Percentiles rank a stretch among this genome's conserved stretches.
Conservation (phyloP, 1,284 basidiomycete genomes). For the Ceratobasidium sp. region DNA sequence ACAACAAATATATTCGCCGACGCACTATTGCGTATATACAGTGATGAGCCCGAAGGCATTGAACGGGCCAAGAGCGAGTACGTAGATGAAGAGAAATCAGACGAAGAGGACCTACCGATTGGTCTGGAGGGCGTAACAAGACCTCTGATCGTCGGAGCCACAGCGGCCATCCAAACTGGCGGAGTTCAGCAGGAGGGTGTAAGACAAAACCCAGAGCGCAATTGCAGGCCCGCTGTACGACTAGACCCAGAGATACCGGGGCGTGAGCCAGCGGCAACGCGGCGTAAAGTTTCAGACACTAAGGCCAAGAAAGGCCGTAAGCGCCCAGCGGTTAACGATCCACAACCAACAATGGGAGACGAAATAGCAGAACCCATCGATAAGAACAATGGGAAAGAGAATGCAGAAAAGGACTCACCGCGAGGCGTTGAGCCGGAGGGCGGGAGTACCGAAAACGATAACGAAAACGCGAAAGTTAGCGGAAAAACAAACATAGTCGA, state of each 20-base stretch:
- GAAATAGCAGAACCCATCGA: neutral
- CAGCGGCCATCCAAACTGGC: neutral
- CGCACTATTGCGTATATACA: constrained; percentile 37
- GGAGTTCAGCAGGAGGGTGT: constrained; percentile 25
- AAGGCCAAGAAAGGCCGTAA: neutral
- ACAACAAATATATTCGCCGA: constrained; percentile 46
- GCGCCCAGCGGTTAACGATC: neutral
- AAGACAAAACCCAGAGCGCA: neutral
- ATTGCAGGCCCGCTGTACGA: neutral
- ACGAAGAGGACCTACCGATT: neutral
- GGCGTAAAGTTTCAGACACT: neutral
- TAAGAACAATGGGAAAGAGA: neutral
- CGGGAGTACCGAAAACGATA: neutral
- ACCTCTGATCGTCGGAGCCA: constrained; percentile 1
- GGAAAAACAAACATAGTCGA: neutral
- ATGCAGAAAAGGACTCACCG: neutral
- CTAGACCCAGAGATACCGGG: constrained; percentile 19
- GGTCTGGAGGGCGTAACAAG: neutral
- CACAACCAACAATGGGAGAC: neutral
- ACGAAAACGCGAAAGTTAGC: too few relatives aligned
- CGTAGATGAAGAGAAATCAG: neutral
- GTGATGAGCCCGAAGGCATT: neutral
- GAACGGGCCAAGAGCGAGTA: constrained; percentile 12
- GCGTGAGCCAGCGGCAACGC: neutral
- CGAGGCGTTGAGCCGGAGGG: constrained; percentile 28